Percentiles rank a stretch among this genome's conserved stretches.
Conservation (phyloP, 164 flowering plant genomes). For the Sextonia rubra region DNA sequence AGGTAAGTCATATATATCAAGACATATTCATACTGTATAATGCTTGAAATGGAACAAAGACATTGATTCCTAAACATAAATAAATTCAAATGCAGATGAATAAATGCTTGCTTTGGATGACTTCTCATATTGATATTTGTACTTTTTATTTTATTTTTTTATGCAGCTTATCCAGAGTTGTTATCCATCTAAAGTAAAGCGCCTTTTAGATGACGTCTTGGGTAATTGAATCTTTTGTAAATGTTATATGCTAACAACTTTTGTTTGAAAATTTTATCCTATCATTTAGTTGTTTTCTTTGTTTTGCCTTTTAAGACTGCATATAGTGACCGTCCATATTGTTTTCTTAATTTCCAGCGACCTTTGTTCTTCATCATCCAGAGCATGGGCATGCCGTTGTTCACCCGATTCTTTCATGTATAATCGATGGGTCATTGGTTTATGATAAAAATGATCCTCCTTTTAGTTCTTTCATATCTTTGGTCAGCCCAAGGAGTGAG, state of each 20-base stretch:
- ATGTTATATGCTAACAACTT: too few relatives aligned
- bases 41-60: neutral
- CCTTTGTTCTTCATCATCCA: constrained; percentile 96
- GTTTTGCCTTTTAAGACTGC: neutral
- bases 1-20: constrained; percentile 43
- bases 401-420: constrained; percentile 86
- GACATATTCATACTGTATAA: neutral
- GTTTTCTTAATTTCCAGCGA: constrained; percentile 48
- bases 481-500: constrained; percentile 81
- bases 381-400: constrained; percentile 96
- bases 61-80: neutral
- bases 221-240: constrained; percentile 38
- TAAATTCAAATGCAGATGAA: neutral
- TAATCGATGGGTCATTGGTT: constrained; percentile 79
- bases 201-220: constrained; percentile 89
- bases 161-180: constrained; percentile 70
- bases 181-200: constrained; percentile 70
- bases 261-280: too few relatives aligned
- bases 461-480: constrained; percentile 86
- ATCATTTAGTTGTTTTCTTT: neutral
- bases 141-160: constrained; percentile 9
- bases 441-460: constrained; percentile 68
- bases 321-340: neutral
- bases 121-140: neutral
- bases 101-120: neutral